These are phyloP conservation scores for Vigna hirtella DNA, from an alignment of 306 rosid species.

Conservation along the genomic window DNA sequence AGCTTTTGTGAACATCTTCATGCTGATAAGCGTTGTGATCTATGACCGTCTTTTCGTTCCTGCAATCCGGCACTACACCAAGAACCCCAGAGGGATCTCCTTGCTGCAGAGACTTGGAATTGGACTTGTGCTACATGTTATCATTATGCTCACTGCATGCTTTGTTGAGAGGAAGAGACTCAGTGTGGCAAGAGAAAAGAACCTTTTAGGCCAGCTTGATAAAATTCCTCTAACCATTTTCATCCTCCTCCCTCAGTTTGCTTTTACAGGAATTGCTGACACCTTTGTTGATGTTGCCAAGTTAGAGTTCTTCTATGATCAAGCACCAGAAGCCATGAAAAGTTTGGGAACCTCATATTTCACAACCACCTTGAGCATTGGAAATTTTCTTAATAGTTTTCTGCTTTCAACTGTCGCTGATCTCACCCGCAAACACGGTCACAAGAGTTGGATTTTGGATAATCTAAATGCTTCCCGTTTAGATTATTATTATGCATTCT, in stretches of 20 bases:
- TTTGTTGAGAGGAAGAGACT: conserved; percentile 67
- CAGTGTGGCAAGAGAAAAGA: conserved; percentile 49
- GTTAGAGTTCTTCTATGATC: conserved; percentile 84
- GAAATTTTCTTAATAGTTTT: conserved; percentile 64
- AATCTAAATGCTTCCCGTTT: conserved; percentile 69
- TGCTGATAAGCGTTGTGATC: conserved; percentile 64
- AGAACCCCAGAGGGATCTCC: conserved; percentile 81
- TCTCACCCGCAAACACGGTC: conserved; percentile 52
- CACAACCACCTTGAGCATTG: conserved; percentile 70
- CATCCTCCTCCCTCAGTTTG: conserved; percentile 80
- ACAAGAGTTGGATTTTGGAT: conserved; percentile 73
- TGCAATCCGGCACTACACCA: conserved; percentile 49
- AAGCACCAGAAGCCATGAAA: conserved; percentile 82
- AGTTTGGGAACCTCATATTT: conserved; percentile 80
- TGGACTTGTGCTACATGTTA: conserved; percentile 66
- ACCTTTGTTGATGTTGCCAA: conserved; percentile 76
- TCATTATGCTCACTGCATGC: conserved; percentile 62
- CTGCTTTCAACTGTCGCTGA: conserved; percentile 62
- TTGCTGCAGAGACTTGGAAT: conserved; percentile 76
- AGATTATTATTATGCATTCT: conserved; percentile 69
- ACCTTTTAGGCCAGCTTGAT: conserved; percentile 39
- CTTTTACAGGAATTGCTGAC: conserved; percentile 70
- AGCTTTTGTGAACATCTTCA: conserved; percentile 66
- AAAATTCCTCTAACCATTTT: conserved; percentile 70
- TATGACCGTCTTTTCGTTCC: conserved; percentile 70